Conservation (phyloP, 176 grass and related monocot genomes). For the Poa pratensis region DNA sequence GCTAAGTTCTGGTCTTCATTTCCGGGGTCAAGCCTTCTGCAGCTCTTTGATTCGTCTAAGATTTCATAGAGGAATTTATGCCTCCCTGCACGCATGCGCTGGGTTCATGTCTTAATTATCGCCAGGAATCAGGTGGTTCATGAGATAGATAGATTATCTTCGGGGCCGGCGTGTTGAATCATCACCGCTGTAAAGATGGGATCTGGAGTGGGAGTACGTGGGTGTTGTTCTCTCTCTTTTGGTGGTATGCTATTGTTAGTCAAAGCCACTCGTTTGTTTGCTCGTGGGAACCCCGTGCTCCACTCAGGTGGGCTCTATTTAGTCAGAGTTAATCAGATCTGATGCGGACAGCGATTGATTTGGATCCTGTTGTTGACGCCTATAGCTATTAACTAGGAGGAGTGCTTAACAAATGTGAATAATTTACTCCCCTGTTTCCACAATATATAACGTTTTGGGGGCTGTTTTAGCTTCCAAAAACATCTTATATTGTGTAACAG, state of each 20-base stretch:
- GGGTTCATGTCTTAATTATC: neutral
- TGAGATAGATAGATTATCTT: too few species aligned
- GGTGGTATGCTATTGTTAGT: conserved; percentile 32
- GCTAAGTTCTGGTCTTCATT: conserved; percentile 16
- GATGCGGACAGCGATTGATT: conserved; percentile 22
- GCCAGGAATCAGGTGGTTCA: too few species aligned
- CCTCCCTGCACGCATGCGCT: neutral
- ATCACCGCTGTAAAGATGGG: too few species aligned
- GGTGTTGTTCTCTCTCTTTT: neutral
- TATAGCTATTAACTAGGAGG: too few species aligned
- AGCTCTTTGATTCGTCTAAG: conserved; percentile 9
- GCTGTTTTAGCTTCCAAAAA: too few species aligned
- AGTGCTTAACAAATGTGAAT: too few species aligned
- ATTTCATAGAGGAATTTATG: conserved; percentile 11
- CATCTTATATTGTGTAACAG: too few species aligned
- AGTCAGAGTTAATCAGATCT: conserved; percentile 27
- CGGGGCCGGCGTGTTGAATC: too few species aligned
- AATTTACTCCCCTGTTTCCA: too few species aligned
- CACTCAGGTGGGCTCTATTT: conserved; percentile 5
- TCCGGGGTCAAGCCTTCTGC: conserved; percentile 11
- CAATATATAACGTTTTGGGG: too few species aligned
- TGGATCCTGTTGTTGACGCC: conserved; percentile 11
- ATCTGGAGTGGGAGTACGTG: conserved; percentile 1
- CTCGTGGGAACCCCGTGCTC: neutral
- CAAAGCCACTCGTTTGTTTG: too few species aligned